Evolutionary conservation across 164 flowering plant genomes (phyloP).

Genomic region (Brasenia schreberi): DNA sequence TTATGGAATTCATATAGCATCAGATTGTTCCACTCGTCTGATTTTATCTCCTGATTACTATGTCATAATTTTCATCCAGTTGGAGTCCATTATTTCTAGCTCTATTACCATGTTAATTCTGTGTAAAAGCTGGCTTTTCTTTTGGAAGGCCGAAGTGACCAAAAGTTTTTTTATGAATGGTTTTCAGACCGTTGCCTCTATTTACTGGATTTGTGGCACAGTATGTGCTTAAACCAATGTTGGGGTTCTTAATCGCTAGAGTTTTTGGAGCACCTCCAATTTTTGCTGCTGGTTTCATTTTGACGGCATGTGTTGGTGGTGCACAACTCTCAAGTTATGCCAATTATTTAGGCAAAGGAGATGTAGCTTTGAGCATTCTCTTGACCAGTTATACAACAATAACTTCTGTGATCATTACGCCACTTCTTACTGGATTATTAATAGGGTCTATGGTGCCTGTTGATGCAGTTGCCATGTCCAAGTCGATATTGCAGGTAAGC

Average conservation of each 20-base stretch:
- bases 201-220: constrained; percentile 79
- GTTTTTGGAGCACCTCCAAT: constrained; percentile 55
- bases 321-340: constrained; percentile 96
- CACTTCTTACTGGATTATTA: constrained; percentile 73
- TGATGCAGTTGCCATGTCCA: constrained; percentile 89
- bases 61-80: not conserved
- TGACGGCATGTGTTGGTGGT: constrained; percentile 80
- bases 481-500: constrained; percentile 85
- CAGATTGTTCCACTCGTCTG: not conserved
- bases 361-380: constrained; percentile 90
- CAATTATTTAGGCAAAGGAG: constrained; percentile 84
- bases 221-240: constrained; percentile 64
- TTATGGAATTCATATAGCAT: not conserved
- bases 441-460: constrained; percentile 94
- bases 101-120: too few relatives aligned
- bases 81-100: too few relatives aligned
- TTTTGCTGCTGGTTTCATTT: constrained; percentile 87
- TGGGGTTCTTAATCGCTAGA: constrained; percentile 66
- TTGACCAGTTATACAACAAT: constrained; percentile 79
- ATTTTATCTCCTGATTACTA: not conserved
- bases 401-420: constrained; percentile 68
- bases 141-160: not conserved
- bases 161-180: constrained; percentile 1
- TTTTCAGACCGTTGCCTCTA: constrained; percentile 80
- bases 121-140: too few relatives aligned